These are phyloP conservation scores for Pulicaria dysenterica DNA, from an alignment of 129 eudicot species.

Conservation along the genomic window DNA sequence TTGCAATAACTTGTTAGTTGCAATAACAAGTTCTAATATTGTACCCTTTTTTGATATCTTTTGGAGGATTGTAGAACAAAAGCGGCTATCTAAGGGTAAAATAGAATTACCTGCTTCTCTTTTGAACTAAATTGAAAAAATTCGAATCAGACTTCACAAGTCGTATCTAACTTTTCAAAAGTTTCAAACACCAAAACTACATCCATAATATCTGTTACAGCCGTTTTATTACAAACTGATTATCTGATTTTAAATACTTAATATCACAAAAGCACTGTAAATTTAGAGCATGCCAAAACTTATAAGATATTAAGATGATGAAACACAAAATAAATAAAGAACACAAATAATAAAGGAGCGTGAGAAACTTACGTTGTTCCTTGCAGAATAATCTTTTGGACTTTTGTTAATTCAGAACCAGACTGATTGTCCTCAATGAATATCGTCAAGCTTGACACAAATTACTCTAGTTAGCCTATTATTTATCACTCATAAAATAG, in stretches of 20 bases:
- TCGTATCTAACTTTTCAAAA: neutral
- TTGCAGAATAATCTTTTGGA: constrained; percentile 78
- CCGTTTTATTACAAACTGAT: neutral
- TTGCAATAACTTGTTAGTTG: no score
- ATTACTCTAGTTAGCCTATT: constrained; percentile 26
- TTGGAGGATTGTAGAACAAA: neutral
- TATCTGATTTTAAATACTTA: neutral
- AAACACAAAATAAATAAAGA: neutral
- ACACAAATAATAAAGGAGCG: neutral
- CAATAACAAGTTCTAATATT: no score
- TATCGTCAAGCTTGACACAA: constrained; percentile 73
- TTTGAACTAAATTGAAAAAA: neutral
- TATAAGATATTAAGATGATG: neutral
- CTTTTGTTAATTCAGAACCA: constrained; percentile 74
- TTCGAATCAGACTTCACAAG: neutral
- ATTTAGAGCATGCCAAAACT: no score
- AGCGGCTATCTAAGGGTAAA: neutral
- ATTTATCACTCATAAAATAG: neutral
- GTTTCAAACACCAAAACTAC: neutral
- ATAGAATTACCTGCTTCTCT: neutral
- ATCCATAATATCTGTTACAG: neutral
- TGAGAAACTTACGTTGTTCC: constrained; percentile 86
- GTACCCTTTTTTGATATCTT: no score
- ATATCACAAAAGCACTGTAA: neutral
- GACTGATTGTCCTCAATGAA: constrained; percentile 96